Evolutionary conservation across 1,284 basidiomycete species (phyloP).

Genomic region (Psilocybe mexicana): DNA sequence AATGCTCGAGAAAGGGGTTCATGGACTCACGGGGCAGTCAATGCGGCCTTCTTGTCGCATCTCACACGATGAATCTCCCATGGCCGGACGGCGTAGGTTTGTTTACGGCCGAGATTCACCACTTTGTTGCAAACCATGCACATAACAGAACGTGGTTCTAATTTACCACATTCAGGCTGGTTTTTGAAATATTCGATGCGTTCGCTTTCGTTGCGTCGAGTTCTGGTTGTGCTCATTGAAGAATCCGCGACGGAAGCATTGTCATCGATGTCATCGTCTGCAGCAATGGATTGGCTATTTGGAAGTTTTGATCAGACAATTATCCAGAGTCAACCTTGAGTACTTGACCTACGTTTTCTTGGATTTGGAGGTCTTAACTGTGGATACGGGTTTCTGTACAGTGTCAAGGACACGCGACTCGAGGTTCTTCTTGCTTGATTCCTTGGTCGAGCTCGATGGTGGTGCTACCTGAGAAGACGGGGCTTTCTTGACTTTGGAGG

Average conservation of each 20-base stretch:
- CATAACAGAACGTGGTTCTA: slow-evolving; percentile 54
- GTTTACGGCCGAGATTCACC: slow-evolving; percentile 52
- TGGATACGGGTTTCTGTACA: slow-evolving; percentile 6
- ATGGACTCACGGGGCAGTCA: slow-evolving; percentile 23
- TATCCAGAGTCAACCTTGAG: background rate
- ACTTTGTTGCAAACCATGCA: slow-evolving; percentile 57
- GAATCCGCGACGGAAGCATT: slow-evolving; percentile 50
- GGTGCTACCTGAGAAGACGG: background rate
- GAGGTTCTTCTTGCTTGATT: background rate
- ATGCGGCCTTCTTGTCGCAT: slow-evolving; percentile 45
- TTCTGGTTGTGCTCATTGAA: slow-evolving; percentile 36
- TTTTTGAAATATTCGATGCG: slow-evolving; percentile 62
- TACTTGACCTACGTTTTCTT: slow-evolving; percentile 19
- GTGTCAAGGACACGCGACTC: background rate
- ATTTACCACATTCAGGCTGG: slow-evolving; percentile 52
- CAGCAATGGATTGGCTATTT: slow-evolving; percentile 21
- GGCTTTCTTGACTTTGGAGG: background rate
- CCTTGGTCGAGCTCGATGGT: background rate
- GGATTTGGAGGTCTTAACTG: slow-evolving; percentile 25
- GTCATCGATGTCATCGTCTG: slow-evolving; percentile 44
- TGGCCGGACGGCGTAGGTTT: slow-evolving; percentile 54
- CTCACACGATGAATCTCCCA: slow-evolving; percentile 58
- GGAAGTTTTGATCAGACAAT: background rate
- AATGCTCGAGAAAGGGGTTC: slow-evolving; percentile 6
- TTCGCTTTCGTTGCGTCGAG: slow-evolving; percentile 57